phyloP scores from a whole-genome alignment of 805 yeast species.

The Clavispora fructus region DNA sequence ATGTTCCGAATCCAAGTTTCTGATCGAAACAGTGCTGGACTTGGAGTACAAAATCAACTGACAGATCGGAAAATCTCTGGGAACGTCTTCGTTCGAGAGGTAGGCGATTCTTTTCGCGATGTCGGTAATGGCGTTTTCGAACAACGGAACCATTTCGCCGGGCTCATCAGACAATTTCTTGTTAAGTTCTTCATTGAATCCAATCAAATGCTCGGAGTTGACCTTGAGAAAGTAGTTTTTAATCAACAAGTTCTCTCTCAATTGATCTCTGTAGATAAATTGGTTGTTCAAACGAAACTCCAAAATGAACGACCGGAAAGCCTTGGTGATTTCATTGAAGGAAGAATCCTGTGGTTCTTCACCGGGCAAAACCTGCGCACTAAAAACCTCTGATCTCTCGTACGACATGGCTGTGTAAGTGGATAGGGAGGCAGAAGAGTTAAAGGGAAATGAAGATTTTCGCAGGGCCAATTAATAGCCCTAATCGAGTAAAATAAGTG shows the following conservation, averaged over 20 bases:
- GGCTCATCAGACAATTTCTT: conserved; percentile 84
- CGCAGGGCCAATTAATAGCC: not conserved
- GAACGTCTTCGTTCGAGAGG: conserved; percentile 47
- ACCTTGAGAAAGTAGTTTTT: conserved; percentile 70
- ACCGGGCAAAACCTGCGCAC: conserved; percentile 85
- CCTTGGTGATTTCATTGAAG: conserved; percentile 64
- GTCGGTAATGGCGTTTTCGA: conserved; percentile 77
- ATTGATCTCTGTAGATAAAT: conserved; percentile 84
- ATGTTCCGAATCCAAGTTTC: conserved; percentile 81
- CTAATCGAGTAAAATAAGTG: conserved; percentile 2
- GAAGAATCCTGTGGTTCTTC: conserved; percentile 63
- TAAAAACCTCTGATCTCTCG: conserved; percentile 65
- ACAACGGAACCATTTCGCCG: conserved; percentile 76
- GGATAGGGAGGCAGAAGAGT: not conserved
- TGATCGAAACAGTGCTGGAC: conserved; percentile 65
- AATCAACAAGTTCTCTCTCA: conserved; percentile 79
- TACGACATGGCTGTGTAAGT: conserved; percentile 49
- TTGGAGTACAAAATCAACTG: conserved; percentile 75
- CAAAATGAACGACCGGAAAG: conserved; percentile 74
- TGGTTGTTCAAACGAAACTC: conserved; percentile 81
- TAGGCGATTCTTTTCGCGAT: conserved; percentile 72
- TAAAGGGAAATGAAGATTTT: not conserved
- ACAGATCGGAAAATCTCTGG: conserved; percentile 64
- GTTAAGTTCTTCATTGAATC: conserved; percentile 84
- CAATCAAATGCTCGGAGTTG: conserved; percentile 76